Conservation (phyloP, 768 basidiomycete genomes). For the Tricholomella constricta region DNA sequence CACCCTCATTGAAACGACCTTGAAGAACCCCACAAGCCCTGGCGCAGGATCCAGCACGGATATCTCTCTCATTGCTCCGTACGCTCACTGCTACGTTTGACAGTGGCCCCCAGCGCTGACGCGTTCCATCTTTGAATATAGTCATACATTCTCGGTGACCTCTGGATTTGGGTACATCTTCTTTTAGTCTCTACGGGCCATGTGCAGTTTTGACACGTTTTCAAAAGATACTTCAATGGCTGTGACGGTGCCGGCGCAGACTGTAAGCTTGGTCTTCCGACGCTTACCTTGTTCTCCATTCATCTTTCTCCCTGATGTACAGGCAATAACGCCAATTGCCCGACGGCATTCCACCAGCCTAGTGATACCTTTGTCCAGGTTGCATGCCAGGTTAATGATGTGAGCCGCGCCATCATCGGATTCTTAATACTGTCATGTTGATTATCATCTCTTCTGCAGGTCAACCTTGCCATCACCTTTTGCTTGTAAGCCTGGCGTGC, state of each 20-base stretch:
- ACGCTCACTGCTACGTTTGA: slow-evolving; percentile 13
- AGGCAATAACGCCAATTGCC: slow-evolving; percentile 39
- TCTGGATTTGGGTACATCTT: slow-evolving; percentile 38
- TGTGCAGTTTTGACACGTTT: background rate
- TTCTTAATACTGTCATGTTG: background rate
- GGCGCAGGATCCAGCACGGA: slow-evolving; percentile 37
- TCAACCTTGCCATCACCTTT: slow-evolving; percentile 20
- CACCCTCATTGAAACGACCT: slow-evolving; percentile 38
- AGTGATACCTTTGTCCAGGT: slow-evolving; percentile 40
- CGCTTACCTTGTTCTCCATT: background rate
- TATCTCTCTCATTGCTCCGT: slow-evolving; percentile 44
- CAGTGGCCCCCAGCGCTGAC: slow-evolving; percentile 7
- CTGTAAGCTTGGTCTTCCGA: slow-evolving; percentile 30
- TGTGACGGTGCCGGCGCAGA: slow-evolving; percentile 44
- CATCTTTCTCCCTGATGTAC: background rate
- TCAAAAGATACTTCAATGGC: slow-evolving; percentile 41
- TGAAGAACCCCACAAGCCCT: slow-evolving; percentile 32
- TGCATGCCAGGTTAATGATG: slow-evolving; percentile 17
- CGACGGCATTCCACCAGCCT: slow-evolving; percentile 37
- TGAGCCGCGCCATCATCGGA: background rate
- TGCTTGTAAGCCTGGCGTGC: slow-evolving; percentile 6
- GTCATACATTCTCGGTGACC: slow-evolving; percentile 41
- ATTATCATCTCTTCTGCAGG: background rate
- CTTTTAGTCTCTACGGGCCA: background rate
- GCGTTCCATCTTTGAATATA: slow-evolving; percentile 19